These are phyloP conservation scores for Ascosphaera apis DNA, from an alignment of 2,329 filamentous ascomycete species.

Conservation along the genomic window DNA sequence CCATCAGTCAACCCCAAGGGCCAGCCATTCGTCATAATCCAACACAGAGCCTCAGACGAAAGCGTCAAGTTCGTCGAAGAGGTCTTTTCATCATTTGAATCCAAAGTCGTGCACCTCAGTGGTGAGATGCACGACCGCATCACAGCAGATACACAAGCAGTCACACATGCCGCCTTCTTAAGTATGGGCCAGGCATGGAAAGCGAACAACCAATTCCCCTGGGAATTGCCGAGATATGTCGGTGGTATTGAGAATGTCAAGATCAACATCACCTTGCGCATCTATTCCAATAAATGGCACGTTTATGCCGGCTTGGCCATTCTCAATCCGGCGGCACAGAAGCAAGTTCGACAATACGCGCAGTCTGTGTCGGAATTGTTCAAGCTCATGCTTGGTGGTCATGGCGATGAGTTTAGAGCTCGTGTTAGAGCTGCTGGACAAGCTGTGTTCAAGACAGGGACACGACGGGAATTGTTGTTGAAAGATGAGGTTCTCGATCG, in stretches of 20 bases:
- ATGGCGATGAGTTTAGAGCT: slow-evolving; percentile 46
- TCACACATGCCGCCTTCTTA: slow-evolving; percentile 90
- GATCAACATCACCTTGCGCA: slow-evolving; percentile 91
- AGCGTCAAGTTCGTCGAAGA: slow-evolving; percentile 57
- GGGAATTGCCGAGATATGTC: slow-evolving; percentile 87
- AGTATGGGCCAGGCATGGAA: slow-evolving; percentile 98
- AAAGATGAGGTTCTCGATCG: slow-evolving; percentile 63
- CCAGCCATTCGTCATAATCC: slow-evolving; percentile 62
- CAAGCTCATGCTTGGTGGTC: slow-evolving; percentile 85
- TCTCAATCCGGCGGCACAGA: slow-evolving; percentile 74
- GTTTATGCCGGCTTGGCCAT: slow-evolving; percentile 96
- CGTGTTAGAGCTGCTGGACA: slow-evolving; percentile 63
- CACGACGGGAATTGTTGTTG: slow-evolving; percentile 43
- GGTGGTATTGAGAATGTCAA: slow-evolving; percentile 98
- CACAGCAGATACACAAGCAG: slow-evolving; percentile 92
- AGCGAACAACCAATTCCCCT: slow-evolving; percentile 84
- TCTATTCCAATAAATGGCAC: slow-evolving; percentile 98
- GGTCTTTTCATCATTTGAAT: slow-evolving; percentile 62
- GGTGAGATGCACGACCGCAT: slow-evolving; percentile 84
- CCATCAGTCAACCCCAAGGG: slow-evolving; percentile 70
- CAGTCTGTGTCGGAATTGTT: slow-evolving; percentile 79
- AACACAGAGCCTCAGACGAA: slow-evolving; percentile 62
- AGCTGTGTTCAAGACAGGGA: slow-evolving; percentile 36
- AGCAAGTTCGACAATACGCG: slow-evolving; percentile 88
- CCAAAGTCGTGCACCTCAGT: slow-evolving; percentile 68